Conservation (phyloP, 495 filamentous ascomycete genomes). For the Podospora comata region DNA sequence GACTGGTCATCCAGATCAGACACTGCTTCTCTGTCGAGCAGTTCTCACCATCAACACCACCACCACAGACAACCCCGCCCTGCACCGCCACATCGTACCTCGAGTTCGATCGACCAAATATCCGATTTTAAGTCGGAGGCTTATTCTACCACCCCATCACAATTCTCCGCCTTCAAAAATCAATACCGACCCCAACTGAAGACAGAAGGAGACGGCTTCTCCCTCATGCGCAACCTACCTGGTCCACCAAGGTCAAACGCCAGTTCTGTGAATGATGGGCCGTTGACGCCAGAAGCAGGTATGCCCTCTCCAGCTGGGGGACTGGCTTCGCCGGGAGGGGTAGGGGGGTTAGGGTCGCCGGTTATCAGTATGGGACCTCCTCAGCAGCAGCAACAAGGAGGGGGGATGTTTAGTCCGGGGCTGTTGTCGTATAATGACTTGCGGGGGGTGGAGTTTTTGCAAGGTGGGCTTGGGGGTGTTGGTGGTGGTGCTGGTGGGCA, state of each 20-base stretch:
- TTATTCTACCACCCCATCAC: slow-evolving; percentile 24
- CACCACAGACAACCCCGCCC: slow-evolving; percentile 2
- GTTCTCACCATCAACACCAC: slow-evolving; percentile 5
- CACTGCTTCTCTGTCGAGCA: slow-evolving; percentile 16
- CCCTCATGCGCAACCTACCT: slow-evolving; percentile 37
- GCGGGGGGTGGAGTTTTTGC: slow-evolving; percentile 49
- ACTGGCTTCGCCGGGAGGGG: background rate
- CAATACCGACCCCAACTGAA: slow-evolving; percentile 39
- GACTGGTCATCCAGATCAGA: slow-evolving; percentile 33
- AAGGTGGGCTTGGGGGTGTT: slow-evolving; percentile 15
- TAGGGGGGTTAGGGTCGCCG: background rate
- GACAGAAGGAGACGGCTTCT: slow-evolving; percentile 38
- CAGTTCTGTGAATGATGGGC: slow-evolving; percentile 30
- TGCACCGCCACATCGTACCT: slow-evolving; percentile 5
- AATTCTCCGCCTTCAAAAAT: slow-evolving; percentile 22
- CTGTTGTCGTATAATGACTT: slow-evolving; percentile 38
- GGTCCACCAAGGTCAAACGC: slow-evolving; percentile 33
- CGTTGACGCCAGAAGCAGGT: slow-evolving; percentile 35
- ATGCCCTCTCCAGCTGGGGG: background rate
- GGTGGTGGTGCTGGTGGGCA: slow-evolving; percentile 21
- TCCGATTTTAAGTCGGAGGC: slow-evolving; percentile 10
- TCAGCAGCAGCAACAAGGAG: slow-evolving; percentile 16
- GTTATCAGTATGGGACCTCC: slow-evolving; percentile 4
- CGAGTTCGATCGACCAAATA: slow-evolving; percentile 12
- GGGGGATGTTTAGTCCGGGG: slow-evolving; percentile 17